Evolutionary conservation across 805 yeast species (phyloP).

Genomic region (Zygosaccharomyces gambellarensis): DNA sequence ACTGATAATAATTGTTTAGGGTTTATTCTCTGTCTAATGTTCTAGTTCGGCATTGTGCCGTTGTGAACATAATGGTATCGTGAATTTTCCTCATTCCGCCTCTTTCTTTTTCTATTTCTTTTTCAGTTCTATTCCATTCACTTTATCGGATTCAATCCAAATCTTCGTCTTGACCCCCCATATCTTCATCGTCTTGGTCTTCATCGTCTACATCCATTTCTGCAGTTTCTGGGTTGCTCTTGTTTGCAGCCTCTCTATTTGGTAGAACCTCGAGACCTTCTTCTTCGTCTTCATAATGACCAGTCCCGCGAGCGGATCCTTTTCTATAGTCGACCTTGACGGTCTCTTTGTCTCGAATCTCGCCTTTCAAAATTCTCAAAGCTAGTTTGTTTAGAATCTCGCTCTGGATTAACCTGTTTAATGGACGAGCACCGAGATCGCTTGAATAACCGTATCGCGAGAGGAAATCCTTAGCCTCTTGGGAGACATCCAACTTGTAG

Average conservation of each 20-base stretch:
- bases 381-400: slow-evolving; percentile 87
- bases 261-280: slow-evolving; percentile 77
- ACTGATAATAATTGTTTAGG: no score
- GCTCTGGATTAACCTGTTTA: slow-evolving; percentile 84
- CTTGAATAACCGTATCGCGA: slow-evolving; percentile 84
- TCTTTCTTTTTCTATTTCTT: no score
- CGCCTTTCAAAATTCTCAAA: slow-evolving; percentile 79
- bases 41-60: no score
- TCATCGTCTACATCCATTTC: slow-evolving; percentile 53
- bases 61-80: no score
- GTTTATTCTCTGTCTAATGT: no score
- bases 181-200: slow-evolving; percentile 16
- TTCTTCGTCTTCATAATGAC: slow-evolving; percentile 31
- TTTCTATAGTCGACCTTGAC: slow-evolving; percentile 57
- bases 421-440: slow-evolving; percentile 95
- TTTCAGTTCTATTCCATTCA: no score
- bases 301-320: slow-evolving; percentile 19
- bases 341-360: slow-evolving; percentile 79
- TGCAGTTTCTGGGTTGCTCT: slow-evolving; percentile 50
- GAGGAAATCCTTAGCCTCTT: slow-evolving; percentile 73
- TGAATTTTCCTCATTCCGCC: no score
- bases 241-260: slow-evolving; percentile 67
- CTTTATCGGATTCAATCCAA: slow-evolving; percentile 6
- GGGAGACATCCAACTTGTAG: slow-evolving; percentile 65
- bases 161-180: slow-evolving; percentile 17